A percentile compares a stretch with the other conserved stretches of the same genome.
Evolutionary conservation across 2,329 filamentous ascomycete genomes (phyloP).

Genomic region (Colletotrichum liaoningense): DNA sequence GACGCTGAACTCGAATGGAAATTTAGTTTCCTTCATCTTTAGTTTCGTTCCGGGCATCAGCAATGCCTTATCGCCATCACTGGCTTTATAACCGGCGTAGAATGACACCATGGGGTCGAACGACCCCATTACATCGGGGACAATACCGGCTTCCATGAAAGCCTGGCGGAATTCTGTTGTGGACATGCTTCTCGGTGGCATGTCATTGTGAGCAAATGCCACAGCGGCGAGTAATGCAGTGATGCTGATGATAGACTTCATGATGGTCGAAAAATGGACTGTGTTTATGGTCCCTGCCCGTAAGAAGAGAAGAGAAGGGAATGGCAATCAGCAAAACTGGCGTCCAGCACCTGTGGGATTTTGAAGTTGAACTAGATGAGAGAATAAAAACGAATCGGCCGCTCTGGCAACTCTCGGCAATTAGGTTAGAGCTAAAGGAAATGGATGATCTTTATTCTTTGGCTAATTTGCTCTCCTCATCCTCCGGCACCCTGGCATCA

Average conservation of each 20-base stretch:
- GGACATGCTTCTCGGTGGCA: conserved; percentile 36
- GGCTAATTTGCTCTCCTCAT: background rate
- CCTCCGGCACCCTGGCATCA: conserved; percentile 1
- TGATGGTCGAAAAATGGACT: background rate
- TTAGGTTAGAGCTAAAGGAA: background rate
- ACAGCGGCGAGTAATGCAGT: conserved; percentile 10
- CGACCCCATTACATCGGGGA: conserved; percentile 43
- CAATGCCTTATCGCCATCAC: conserved; percentile 38
- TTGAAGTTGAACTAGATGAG: background rate
- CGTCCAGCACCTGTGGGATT: background rate
- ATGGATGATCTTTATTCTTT: conserved; percentile 10
- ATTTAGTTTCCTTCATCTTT: conserved; percentile 37
- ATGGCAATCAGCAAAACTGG: background rate
- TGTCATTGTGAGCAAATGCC: conserved; percentile 14
- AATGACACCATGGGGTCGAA: conserved; percentile 43
- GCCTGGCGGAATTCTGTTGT: conserved; percentile 41
- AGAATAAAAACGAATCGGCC: background rate
- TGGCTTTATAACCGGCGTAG: conserved; percentile 39
- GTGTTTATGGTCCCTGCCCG: too few species aligned
- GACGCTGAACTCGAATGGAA: conserved; percentile 43
- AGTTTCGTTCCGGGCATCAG: conserved; percentile 40
- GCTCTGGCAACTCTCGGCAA: background rate
- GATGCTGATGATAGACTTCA: conserved; percentile 19
- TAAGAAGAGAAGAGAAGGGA: background rate
- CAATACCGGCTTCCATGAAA: conserved; percentile 42